phyloP scores from a whole-genome alignment of 2,329 filamentous ascomycete species.

The Cercospora canescens region DNA sequence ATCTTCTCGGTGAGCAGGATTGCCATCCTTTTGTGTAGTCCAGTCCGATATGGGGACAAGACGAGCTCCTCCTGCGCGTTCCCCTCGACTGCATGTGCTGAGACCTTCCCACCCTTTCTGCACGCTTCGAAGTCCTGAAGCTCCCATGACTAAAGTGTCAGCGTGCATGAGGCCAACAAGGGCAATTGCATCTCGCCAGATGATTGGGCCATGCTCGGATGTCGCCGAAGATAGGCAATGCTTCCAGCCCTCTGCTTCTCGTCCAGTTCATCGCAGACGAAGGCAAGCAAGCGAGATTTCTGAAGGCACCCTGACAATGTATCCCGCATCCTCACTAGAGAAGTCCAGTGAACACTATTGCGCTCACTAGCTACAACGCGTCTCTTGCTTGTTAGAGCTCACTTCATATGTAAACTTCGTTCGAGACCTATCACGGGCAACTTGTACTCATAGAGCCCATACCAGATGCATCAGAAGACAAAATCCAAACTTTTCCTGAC shows the following conservation, averaged over 20 bases:
- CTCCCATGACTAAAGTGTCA: not conserved
- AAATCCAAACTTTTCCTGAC: no score
- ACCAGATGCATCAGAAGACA: no score
- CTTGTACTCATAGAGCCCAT: no score
- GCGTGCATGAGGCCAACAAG: not conserved
- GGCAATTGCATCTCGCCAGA: not conserved
- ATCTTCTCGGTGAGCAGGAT: not conserved
- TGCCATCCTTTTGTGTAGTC: not conserved
- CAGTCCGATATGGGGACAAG: not conserved
- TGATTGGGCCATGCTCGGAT: not conserved
- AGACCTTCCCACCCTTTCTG: not conserved
- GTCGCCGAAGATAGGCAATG: not conserved
- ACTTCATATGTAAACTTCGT: no score
- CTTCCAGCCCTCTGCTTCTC: not conserved
- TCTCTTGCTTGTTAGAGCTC: not conserved
- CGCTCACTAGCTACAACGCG: not conserved
- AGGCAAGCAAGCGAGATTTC: not conserved
- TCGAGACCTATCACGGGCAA: no score
- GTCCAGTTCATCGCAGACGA: not conserved
- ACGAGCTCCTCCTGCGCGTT: not conserved
- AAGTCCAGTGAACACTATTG: not conserved
- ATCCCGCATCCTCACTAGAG: not conserved
- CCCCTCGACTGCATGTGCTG: not conserved
- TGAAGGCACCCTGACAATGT: not conserved
- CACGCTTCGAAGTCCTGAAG: not conserved